These are phyloP conservation scores for Phytophthora sojae DNA, from an alignment of 352 stramenopile genomes.

Conservation along the genomic window DNA sequence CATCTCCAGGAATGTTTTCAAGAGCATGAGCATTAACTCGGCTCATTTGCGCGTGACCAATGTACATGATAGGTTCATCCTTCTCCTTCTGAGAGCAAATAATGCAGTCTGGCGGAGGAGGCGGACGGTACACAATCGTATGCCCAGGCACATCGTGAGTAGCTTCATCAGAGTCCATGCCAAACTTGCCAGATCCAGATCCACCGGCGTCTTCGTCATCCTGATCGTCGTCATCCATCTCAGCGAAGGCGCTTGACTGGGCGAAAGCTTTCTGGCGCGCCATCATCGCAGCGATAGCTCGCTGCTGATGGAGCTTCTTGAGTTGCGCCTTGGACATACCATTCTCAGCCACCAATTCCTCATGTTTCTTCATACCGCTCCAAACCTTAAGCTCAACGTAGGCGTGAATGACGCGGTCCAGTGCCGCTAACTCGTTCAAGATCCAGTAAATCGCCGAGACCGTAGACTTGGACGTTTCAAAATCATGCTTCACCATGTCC, in stretches of 20 bases:
- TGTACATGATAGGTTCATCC: conserved; percentile 87
- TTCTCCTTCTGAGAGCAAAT: conserved; percentile 89
- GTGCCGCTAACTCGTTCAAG: conserved; percentile 62
- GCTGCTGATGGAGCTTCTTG: conserved; percentile 83
- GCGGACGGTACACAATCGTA: conserved; percentile 72
- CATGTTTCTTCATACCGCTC: conserved; percentile 70
- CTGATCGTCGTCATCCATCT: conserved; percentile 77
- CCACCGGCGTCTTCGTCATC: conserved; percentile 48
- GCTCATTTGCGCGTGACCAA: conserved; percentile 82
- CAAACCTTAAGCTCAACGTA: conserved; percentile 72
- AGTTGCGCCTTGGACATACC: conserved; percentile 76
- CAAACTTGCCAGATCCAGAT: conserved; percentile 29
- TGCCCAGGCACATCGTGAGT: conserved; percentile 26
- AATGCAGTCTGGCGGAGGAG: conserved; percentile 79
- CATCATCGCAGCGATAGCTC: conserved; percentile 87
- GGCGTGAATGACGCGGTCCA: conserved; percentile 57
- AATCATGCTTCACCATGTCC: conserved; percentile 79
- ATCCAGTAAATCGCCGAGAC: conserved; percentile 88
- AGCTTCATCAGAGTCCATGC: conserved; percentile 25
- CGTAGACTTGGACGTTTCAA: conserved; percentile 81
- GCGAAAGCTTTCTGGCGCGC: conserved; percentile 82
- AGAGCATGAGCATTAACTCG: conserved; percentile 59
- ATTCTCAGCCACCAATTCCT: conserved; percentile 58
- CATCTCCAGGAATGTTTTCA: conserved; percentile 52
- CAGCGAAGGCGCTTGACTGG: conserved; percentile 68